Conservation (phyloP, 257 asterid genomes). For the Vinca minor region DNA sequence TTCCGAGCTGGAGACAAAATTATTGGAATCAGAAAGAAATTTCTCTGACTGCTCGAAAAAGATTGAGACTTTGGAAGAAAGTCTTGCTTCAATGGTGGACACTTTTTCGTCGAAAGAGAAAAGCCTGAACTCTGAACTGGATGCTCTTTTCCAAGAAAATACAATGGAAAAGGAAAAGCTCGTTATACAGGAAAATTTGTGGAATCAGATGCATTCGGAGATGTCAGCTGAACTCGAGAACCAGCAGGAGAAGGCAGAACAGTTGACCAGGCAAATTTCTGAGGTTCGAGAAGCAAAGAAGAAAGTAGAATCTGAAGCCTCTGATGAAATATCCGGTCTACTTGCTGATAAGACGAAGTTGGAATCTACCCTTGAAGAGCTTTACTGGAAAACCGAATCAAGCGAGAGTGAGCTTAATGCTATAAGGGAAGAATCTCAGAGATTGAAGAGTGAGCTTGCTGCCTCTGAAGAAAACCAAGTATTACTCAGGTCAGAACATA, state of each 20-base stretch:
- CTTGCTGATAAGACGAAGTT: constrained; percentile 35
- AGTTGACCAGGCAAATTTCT: constrained; percentile 26
- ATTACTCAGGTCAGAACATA: constrained; percentile 41
- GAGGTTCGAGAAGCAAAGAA: constrained; percentile 34
- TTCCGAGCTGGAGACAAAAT: constrained; percentile 34
- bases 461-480: constrained; percentile 30
- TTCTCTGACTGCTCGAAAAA: constrained; percentile 35
- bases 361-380: constrained; percentile 39
- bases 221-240: constrained; percentile 29
- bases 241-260: constrained; percentile 33
- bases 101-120: constrained; percentile 42
- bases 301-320: constrained; percentile 29
- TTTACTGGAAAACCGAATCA: constrained; percentile 24
- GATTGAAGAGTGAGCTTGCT: constrained; percentile 34
- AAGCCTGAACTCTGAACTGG: constrained; percentile 34
- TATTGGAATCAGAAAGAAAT: constrained; percentile 31
- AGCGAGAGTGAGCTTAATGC: constrained; percentile 25
- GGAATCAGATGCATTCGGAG: constrained; percentile 23
- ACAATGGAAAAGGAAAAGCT: constrained; percentile 32
- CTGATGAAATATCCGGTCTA: constrained; percentile 33
- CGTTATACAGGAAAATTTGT: constrained; percentile 20
- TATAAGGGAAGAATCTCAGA: constrained; percentile 30
- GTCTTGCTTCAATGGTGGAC: constrained; percentile 30
- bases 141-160: constrained; percentile 40
- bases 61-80: constrained; percentile 42